These are phyloP conservation scores for Paecilomyces sp. DNA, from an alignment of 2,329 filamentous ascomycete species.

Conservation along the genomic window DNA sequence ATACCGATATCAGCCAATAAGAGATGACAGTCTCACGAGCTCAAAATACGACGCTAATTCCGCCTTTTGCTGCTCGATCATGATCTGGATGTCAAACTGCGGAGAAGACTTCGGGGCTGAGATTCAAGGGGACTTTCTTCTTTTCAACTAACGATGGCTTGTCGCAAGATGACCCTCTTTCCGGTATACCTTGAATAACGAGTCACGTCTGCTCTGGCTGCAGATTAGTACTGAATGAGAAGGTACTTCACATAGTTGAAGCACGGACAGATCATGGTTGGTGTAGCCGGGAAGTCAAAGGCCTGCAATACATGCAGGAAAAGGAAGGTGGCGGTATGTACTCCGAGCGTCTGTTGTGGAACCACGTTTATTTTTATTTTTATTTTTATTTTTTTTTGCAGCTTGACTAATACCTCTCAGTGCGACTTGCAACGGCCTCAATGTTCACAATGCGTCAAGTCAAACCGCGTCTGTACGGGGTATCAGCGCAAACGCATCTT, in stretches of 20 bases:
- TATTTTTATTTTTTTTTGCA: no score
- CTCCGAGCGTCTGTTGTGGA: no score
- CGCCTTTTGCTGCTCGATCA: not conserved
- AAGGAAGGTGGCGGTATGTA: not conserved
- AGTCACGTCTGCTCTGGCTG: not conserved
- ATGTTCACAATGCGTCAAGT: not conserved
- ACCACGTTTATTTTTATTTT: no score
- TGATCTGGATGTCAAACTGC: not conserved
- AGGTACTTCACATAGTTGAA: no score
- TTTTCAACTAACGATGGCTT: not conserved
- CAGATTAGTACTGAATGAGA: not conserved
- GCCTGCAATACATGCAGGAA: slow-evolving; percentile 1
- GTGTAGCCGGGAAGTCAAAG: slow-evolving; percentile 1
- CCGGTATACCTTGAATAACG: not conserved
- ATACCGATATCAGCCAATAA: not conserved
- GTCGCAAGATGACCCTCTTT: not conserved
- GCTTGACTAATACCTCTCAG: not conserved
- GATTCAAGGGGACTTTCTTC: not conserved
- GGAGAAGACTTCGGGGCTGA: not conserved
- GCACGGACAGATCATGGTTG: not conserved
- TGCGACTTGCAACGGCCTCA: not conserved
- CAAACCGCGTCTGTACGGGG: not conserved
- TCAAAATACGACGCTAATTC: not conserved
- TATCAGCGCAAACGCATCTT: not conserved
- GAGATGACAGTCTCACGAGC: not conserved